A percentile compares a stretch with the other conserved stretches of the same genome.
Conservation (phyloP, 306 rosid genomes). For the Acacia acuminata region DNA sequence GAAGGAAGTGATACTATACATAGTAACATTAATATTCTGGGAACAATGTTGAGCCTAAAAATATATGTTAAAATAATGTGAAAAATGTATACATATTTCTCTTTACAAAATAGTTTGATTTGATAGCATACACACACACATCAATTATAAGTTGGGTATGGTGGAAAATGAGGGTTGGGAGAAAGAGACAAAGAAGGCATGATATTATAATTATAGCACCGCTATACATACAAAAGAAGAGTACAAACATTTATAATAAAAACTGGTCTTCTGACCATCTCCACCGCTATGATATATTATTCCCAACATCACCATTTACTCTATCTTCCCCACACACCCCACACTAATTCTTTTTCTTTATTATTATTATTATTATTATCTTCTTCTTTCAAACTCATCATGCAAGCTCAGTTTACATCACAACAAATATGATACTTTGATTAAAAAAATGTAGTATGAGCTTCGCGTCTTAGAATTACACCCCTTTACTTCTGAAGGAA, state of each 20-base stretch:
- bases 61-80: not conserved
- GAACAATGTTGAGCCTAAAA: not conserved
- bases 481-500: too few relatives aligned
- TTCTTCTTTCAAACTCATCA: not conserved
- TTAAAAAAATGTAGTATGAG: not conserved
- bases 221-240: not conserved
- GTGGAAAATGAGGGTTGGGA: too few relatives aligned
- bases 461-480: not conserved
- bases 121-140: too few relatives aligned
- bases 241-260: constrained; percentile 10
- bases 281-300: not conserved
- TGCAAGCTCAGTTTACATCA: not conserved
- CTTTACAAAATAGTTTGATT: not conserved
- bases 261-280: not conserved
- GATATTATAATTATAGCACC: too few relatives aligned
- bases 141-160: too few relatives aligned
- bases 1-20: too few relatives aligned
- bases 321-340: not conserved
- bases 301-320: not conserved
- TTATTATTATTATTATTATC: not conserved
- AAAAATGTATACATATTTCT: too few relatives aligned
- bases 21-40: not conserved
- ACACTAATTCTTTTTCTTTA: not conserved
- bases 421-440: not conserved
- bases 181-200: too few relatives aligned